Evolutionary conservation across 2,329 filamentous ascomycete genomes (phyloP), one percentile per base, ranked within the genome.

Genomic region (Fusarium siculi): DNA sequence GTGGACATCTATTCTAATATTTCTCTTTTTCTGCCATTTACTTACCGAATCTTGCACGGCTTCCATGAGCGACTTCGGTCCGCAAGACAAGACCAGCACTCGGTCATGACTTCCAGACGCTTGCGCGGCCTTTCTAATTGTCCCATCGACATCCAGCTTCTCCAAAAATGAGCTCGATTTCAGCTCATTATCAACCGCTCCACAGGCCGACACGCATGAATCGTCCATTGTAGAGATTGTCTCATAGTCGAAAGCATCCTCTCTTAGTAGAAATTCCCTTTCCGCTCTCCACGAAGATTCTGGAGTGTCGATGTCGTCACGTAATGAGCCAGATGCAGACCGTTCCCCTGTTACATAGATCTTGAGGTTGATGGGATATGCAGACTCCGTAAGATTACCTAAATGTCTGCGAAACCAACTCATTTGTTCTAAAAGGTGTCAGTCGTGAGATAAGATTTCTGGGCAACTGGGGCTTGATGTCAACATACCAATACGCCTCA

Each of bases 401-500:
- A 58, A 28, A 44, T 63, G 60, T 16, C 23, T 5, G 6, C 10
- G 28, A 25, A 63, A 63, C 60, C 53, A 63, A 21, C 11, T 32
- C 11, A 63, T 2, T 0, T 63, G 60, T 2, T 57, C 60, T 63
- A 56, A 2, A 42, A 5, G 2, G 1, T 10, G 11, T 15, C 7
- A 34, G 39, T 4, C 2, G 2, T 37, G 2, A 9, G 23, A 44
- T 2, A 44, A 10, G 6, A 0, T 6, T 34, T 25, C 0, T 25
- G n/a, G 0, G 7, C 9, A 9, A 1, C 16, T 3, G 3, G 8
- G 4, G 4, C 11, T 40, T 56, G 11, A 12, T 9, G 2, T 5
- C 7, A 12, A 47, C 66, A 18, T 55, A 73, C 61, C 69, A 21
- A 50, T 55, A 4, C 50, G 57, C 34, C 46, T 67, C 7, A 74